A percentile compares a stretch with the other conserved stretches of the same genome.
These are phyloP conservation scores for Globisporangium viniferum DNA, from an alignment of 352 stramenopile species.

Conservation along the genomic window DNA sequence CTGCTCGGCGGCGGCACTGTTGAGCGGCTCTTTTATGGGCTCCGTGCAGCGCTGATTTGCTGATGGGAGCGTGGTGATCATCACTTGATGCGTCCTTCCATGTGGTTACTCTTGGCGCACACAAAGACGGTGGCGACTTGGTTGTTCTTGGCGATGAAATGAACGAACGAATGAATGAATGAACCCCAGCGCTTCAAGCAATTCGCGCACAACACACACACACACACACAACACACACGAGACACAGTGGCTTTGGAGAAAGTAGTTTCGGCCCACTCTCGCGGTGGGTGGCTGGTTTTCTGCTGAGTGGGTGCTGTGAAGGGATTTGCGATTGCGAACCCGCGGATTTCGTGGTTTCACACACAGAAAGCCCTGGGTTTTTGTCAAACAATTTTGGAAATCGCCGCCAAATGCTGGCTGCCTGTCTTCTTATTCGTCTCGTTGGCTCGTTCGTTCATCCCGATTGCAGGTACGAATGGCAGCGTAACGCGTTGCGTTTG, in stretches of 20 bases:
- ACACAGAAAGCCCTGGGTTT: no score
- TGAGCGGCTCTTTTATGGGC: conserved; percentile 4
- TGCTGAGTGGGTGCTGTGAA: background rate
- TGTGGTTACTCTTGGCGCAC: background rate
- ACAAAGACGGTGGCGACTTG: background rate
- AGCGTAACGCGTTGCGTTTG: background rate
- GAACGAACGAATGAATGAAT: background rate
- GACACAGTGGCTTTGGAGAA: background rate
- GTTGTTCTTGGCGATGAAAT: background rate
- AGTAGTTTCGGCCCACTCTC: background rate
- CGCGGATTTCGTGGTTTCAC: background rate
- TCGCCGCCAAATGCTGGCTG: background rate
- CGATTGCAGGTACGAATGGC: background rate
- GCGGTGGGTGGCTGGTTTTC: background rate
- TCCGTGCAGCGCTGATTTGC: conserved; percentile 5
- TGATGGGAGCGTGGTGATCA: background rate
- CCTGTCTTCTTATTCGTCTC: background rate
- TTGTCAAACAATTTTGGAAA: background rate
- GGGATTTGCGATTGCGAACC: no score
- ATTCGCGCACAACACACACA: background rate
- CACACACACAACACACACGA: background rate
- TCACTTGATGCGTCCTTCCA: conserved; percentile 2
- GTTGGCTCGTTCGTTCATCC: background rate
- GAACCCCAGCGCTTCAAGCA: background rate
- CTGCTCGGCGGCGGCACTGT: background rate